Conservation (phyloP, 73 alveolate species). For the Paramecium primaurelia region DNA sequence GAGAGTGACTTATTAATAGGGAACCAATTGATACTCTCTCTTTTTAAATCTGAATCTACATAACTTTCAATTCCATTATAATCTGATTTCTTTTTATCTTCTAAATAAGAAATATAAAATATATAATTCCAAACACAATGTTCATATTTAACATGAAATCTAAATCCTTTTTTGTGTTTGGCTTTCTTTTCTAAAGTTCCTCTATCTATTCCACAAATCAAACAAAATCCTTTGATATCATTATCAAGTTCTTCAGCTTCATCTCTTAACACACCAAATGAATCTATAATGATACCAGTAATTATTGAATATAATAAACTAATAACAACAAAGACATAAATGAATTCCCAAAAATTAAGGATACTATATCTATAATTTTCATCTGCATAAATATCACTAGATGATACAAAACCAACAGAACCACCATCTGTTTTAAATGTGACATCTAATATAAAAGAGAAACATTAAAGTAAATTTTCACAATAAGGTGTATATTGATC, state of each 20-base stretch:
- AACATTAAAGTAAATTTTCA: constrained; percentile 67
- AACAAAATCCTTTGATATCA: constrained; percentile 88
- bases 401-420: constrained; percentile 63
- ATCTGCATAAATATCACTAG: not conserved
- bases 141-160: constrained; percentile 76
- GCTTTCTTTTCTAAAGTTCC: constrained; percentile 39
- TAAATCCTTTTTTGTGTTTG: constrained; percentile 65
- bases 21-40: constrained; percentile 2
- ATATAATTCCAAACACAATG: constrained; percentile 92
- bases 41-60: constrained; percentile 73
- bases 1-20: not conserved
- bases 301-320: constrained; percentile 52
- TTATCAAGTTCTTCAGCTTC: constrained; percentile 77
- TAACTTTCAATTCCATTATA: constrained; percentile 94
- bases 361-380: constrained; percentile 11
- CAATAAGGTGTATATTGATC: constrained; percentile 61
- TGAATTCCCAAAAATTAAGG: constrained; percentile 46
- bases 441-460: constrained; percentile 70
- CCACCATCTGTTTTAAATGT: constrained; percentile 87
- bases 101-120: constrained; percentile 84
- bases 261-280: constrained; percentile 93
- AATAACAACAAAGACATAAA: constrained; percentile 51
- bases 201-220: constrained; percentile 89
- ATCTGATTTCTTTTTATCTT: constrained; percentile 88
- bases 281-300: constrained; percentile 92